These are phyloP conservation scores for Hypoxylon sp. DNA, from an alignment of 2,329 filamentous ascomycete genomes.

Conservation along the genomic window DNA sequence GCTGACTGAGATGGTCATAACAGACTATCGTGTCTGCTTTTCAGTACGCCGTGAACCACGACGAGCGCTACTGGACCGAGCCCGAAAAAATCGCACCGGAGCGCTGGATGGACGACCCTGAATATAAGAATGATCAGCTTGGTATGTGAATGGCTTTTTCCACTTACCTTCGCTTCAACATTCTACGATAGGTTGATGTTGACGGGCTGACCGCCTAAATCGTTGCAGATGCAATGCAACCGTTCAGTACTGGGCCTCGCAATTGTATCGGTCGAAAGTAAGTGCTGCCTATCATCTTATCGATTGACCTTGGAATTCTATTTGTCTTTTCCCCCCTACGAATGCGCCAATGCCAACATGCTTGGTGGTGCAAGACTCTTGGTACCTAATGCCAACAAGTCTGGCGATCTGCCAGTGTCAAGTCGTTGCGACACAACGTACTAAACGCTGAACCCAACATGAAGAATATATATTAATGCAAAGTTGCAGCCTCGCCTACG, in stretches of 20 bases:
- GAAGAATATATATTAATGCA: background rate
- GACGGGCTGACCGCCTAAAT: background rate
- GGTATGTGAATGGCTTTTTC: background rate
- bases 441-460: background rate
- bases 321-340: background rate
- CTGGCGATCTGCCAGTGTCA: background rate
- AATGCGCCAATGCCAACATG: background rate
- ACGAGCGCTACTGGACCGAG: background rate
- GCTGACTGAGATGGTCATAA: background rate
- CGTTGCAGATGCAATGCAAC: conserved; percentile 9
- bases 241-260: conserved; percentile 5
- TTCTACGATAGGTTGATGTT: background rate
- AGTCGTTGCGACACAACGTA: background rate
- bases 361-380: background rate
- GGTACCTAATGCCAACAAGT: background rate
- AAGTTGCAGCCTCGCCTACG: conserved; percentile 2
- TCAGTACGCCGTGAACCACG: conserved; percentile 10
- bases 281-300: background rate
- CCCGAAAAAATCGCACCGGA: conserved; percentile 9
- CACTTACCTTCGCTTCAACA: background rate
- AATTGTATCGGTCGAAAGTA: conserved; percentile 13
- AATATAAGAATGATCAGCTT: background rate
- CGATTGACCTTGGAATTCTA: background rate
- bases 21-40: conserved; percentile 1
- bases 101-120: conserved; percentile 6